Evolutionary conservation across 305 asterid species (phyloP).

Genomic region (Fraxinus dipetala): DNA sequence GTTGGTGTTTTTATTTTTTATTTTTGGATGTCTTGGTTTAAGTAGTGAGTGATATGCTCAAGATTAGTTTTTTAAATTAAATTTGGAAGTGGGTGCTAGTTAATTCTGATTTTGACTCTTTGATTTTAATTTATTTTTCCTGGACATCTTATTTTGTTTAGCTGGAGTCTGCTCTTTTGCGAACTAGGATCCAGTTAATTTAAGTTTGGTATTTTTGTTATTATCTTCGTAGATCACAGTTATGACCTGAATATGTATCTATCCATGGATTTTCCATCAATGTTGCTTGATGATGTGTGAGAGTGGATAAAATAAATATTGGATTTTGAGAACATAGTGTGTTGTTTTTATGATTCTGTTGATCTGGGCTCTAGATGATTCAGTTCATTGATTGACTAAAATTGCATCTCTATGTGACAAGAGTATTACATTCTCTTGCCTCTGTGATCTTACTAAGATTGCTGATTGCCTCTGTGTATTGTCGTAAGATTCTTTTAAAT

Average conservation of each 20-base stretch:
- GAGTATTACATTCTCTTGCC: background rate
- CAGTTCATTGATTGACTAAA: background rate
- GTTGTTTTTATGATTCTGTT: background rate
- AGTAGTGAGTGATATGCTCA: constrained; percentile 14
- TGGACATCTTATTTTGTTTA: background rate
- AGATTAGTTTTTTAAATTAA: background rate
- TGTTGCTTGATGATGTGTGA: background rate
- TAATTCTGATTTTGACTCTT: background rate
- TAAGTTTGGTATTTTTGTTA: background rate
- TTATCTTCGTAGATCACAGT: background rate
- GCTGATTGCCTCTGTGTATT: background rate
- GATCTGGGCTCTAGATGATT: background rate
- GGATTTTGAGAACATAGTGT: background rate
- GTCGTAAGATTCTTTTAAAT: background rate
- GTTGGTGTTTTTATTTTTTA: background rate
- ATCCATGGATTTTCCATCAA: background rate
- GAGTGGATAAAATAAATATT: background rate
- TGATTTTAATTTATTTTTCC: background rate
- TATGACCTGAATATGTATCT: background rate
- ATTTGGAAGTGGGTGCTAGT: constrained; percentile 1
- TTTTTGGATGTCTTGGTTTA: background rate
- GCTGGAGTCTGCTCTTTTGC: background rate
- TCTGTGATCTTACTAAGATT: background rate
- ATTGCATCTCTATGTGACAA: background rate
- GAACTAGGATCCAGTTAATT: background rate